Conservation (phyloP, 805 yeast species). For the Huiozyma sinensis region DNA sequence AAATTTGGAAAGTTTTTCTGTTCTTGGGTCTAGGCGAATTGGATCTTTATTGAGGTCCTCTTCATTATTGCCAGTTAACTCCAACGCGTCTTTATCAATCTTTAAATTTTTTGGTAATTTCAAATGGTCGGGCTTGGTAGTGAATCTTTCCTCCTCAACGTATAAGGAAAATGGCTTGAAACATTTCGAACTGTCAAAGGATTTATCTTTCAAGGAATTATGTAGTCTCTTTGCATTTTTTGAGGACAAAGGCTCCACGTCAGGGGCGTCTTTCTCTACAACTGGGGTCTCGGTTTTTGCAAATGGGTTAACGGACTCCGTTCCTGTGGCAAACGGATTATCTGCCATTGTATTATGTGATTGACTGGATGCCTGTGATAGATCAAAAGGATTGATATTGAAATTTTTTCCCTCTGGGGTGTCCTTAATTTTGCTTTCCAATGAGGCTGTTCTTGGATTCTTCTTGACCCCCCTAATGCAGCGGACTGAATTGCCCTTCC, state of each 20-base stretch:
- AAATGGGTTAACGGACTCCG: constrained; percentile 19
- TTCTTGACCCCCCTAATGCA: constrained; percentile 68
- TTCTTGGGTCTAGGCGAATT: constrained; percentile 30
- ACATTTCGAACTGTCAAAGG: constrained; percentile 13
- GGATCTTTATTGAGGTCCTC: constrained; percentile 22
- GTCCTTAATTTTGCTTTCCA: constrained; percentile 31
- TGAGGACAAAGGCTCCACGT: constrained; percentile 17
- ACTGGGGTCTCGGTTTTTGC: background rate
- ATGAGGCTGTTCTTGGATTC: constrained; percentile 33
- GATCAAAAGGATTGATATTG: constrained; percentile 27
- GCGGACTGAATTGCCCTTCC: constrained; percentile 58
- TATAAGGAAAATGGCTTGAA: constrained; percentile 61
- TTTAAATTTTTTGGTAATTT: constrained; percentile 41
- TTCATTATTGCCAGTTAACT: constrained; percentile 30
- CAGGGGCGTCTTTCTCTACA: background rate
- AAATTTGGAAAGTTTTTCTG: constrained; percentile 41
- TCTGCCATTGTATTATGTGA: constrained; percentile 21
- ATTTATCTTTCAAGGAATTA: constrained; percentile 18
- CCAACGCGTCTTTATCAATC: constrained; percentile 41
- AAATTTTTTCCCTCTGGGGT: constrained; percentile 34
- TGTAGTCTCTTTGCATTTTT: constrained; percentile 27
- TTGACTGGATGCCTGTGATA: constrained; percentile 6
- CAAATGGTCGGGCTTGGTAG: constrained; percentile 37
- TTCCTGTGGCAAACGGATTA: constrained; percentile 33
- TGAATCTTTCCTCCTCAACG: constrained; percentile 61